phyloP scores from a whole-genome alignment of 768 basidiomycete species.

The Tulasnella sp. region DNA sequence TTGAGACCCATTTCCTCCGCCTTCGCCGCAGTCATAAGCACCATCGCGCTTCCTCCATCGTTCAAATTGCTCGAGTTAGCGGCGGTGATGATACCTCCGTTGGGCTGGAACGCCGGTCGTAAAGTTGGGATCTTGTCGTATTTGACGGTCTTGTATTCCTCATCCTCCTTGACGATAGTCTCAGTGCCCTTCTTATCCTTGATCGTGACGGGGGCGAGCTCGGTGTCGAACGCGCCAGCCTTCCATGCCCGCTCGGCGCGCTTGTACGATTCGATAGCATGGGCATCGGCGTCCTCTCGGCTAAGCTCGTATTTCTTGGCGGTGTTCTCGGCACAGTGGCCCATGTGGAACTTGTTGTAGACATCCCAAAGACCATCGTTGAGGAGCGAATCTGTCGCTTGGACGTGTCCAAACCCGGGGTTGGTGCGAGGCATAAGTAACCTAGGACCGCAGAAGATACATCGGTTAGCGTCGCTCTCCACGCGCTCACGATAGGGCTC shows the following conservation, averaged over 20 bases:
- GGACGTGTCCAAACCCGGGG: conserved; percentile 81
- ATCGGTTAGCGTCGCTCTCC: too few relatives aligned
- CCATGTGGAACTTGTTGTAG: conserved; percentile 97
- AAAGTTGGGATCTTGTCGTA: conserved; percentile 88
- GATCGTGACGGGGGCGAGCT: conserved; percentile 83
- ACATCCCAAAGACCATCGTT: conserved; percentile 93
- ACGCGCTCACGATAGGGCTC: conserved; percentile 38
- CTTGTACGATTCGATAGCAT: conserved; percentile 90
- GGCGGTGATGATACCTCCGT: conserved; percentile 83
- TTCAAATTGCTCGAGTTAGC: conserved; percentile 93
- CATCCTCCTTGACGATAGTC: conserved; percentile 81
- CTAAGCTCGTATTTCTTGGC: conserved; percentile 74
- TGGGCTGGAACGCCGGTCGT: conserved; percentile 78
- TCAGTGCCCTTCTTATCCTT: conserved; percentile 88
- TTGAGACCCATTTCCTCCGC: conserved; percentile 83
- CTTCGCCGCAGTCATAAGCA: conserved; percentile 89
- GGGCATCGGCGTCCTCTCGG: conserved; percentile 79
- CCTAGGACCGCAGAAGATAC: too few relatives aligned
- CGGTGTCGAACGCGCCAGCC: conserved; percentile 69
- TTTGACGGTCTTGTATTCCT: conserved; percentile 95
- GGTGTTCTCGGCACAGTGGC: conserved; percentile 85
- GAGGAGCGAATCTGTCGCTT: conserved; percentile 77
- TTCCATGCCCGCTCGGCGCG: conserved; percentile 90
- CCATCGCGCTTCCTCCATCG: conserved; percentile 92
- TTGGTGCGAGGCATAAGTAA: conserved; percentile 62